Conservation (phyloP, 345 rosid genomes). For the Rhodamnia argentea region DNA sequence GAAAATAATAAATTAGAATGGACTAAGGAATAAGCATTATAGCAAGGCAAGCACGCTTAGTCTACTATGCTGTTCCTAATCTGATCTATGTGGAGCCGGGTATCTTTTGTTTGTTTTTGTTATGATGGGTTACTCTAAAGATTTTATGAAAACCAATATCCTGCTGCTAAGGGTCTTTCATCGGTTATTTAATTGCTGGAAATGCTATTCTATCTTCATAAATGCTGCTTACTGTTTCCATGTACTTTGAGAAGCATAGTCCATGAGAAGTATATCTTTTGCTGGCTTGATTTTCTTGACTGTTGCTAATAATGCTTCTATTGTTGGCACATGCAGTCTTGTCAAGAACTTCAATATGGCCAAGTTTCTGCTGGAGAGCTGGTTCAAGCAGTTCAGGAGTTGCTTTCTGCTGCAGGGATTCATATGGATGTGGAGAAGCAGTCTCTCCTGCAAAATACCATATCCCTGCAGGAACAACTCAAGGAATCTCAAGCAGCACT, state of each 20-base stretch:
- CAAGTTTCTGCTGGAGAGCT: constrained; percentile 76
- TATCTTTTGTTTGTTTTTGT: neutral
- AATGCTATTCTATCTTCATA: neutral
- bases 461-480: constrained; percentile 70
- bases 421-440: constrained; percentile 73
- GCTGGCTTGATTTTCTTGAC: neutral
- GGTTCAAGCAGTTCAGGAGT: constrained; percentile 85
- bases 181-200: neutral
- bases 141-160: neutral
- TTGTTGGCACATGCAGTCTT: constrained; percentile 25
- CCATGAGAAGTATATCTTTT: neutral
- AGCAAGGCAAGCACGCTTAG: neutral
- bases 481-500: constrained; percentile 70
- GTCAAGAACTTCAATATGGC: constrained; percentile 51
- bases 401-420: constrained; percentile 91
- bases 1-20: neutral
- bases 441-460: constrained; percentile 56
- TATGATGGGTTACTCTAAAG: neutral
- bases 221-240: neutral
- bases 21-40: neutral
- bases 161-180: neutral
- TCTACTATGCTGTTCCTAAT: neutral
- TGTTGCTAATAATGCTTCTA: neutral
- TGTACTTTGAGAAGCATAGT: neutral
- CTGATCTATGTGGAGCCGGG: neutral